Evolutionary conservation across 169 alveolate genomes (phyloP).

Genomic region (Cryptosporidium xiaoi): DNA sequence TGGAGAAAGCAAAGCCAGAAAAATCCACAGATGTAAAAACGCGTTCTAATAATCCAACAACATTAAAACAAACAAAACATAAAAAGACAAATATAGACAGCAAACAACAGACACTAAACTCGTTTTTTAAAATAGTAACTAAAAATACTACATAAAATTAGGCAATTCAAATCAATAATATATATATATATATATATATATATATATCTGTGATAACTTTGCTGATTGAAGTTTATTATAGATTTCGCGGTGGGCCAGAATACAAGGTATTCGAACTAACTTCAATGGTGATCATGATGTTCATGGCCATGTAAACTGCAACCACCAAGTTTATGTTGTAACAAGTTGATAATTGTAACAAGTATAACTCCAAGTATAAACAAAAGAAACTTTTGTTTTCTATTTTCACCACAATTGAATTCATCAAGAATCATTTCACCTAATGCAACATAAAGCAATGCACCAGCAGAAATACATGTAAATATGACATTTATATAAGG

Average conservation of each 20-base stretch:
- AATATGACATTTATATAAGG: slow-evolving; percentile 37
- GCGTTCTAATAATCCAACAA: background rate
- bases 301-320: slow-evolving; percentile 14
- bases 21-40: background rate
- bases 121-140: slow-evolving; percentile 33
- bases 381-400: slow-evolving; percentile 54
- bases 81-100: slow-evolving; percentile 9
- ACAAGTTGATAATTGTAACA: slow-evolving; percentile 19
- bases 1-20: slow-evolving; percentile 15
- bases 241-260: too few species aligned
- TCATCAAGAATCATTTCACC: slow-evolving; percentile 73
- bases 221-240: too few species aligned
- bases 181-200: slow-evolving; percentile 8
- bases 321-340: slow-evolving; percentile 69
- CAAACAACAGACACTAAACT: slow-evolving; percentile 50
- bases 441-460: slow-evolving; percentile 61
- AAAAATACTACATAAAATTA: background rate
- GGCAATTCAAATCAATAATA: background rate
- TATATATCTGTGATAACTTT: background rate
- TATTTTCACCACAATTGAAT: slow-evolving; percentile 69
- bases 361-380: slow-evolving; percentile 46
- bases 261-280: too few species aligned
- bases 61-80: background rate
- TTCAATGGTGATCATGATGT: slow-evolving; percentile 2
- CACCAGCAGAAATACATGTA: slow-evolving; percentile 64